Conservation (phyloP, 2,329 filamentous ascomycete genomes). For the Talaromyces sp. region DNA sequence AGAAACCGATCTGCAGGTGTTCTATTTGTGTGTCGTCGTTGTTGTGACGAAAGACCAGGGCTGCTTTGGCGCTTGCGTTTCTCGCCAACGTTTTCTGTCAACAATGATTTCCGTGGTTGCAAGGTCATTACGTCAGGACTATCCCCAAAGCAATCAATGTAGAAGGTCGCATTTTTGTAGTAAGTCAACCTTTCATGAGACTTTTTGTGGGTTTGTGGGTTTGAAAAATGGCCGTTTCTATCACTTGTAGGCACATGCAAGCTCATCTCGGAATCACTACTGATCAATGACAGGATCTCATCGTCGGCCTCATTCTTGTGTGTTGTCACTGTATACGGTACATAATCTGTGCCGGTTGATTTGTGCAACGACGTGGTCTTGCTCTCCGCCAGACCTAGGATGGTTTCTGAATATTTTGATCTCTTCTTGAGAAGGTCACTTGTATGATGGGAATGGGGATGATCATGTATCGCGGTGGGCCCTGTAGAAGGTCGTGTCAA, state of each 20-base stretch:
- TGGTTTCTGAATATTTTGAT: background rate
- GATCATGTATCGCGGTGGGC: background rate
- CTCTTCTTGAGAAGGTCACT: background rate
- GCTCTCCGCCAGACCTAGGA: constrained; percentile 2
- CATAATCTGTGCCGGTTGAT: background rate
- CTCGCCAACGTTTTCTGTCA: background rate
- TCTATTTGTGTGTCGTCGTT: background rate
- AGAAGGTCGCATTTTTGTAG: constrained; percentile 76
- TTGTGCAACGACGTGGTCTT: background rate
- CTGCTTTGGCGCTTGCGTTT: constrained; percentile 9
- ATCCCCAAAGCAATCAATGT: constrained; percentile 60
- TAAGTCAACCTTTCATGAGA: constrained; percentile 64
- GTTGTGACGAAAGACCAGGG: background rate
- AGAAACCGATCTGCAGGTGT: background rate
- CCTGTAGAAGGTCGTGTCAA: constrained; percentile 26
- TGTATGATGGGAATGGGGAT: background rate
- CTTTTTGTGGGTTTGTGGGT: constrained; percentile 26
- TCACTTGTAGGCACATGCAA: background rate
- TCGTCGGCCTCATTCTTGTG: background rate
- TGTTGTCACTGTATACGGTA: constrained; percentile 7
- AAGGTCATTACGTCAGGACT: background rate
- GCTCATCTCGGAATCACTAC: constrained; percentile 5
- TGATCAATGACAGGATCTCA: constrained; percentile 5
- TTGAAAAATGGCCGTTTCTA: constrained; percentile 21
- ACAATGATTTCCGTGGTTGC: background rate